Base-by-base conservation (phyloP, 139 green algal genomes). In the Chlamydomonas sp. region DNA sequence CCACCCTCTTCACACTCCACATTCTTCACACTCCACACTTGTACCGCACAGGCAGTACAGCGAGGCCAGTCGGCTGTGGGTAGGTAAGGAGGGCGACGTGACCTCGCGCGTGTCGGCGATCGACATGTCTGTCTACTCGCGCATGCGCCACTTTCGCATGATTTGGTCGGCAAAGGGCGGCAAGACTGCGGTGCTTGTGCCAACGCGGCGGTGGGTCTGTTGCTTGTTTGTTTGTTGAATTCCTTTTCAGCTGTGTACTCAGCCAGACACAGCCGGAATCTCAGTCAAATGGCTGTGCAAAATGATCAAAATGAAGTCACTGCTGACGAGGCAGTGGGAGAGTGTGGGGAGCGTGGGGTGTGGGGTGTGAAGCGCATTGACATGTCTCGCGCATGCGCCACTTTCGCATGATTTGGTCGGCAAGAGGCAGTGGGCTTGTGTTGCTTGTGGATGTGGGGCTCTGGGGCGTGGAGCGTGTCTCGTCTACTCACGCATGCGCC, bases 111-210 rank as follows among this genome's bases (percentile, higher is more conserved):
- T 5, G 28, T 69, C 22, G 28, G 22, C 43, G 6, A 33, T 66
- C 31, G 59, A 66, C 62, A 54, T 58, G 62, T 35, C 62, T 24
- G 62, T 66, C 31, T 66, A 66, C 62, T 35, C 35, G 35, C 35
- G 62, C 62, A 69, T 57, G 62, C 30, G 35, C 28, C 62, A 95
- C 81, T 94, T 92, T 71, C 78, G 89, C 58, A 75, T 89, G 75
- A 26, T 77, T 0, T 84, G 76, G 66, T 87, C 70, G 73, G 80
- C 76, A 82, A 95, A 95, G 77, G 86, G 79, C 3, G 86, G 86
- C 69, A 91, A 89, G 76, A 33, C 26, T 1, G 77, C 81, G 0
- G 60, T 86, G 59, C 81, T 92, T 28, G 1, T 0, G 5, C 1
- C 39, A 13, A 66, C 10, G 5, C 48, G 59, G 47, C 30, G 39